Evolutionary conservation across 805 yeast genomes (phyloP).

Genomic region (Spathaspora gorwiae): DNA sequence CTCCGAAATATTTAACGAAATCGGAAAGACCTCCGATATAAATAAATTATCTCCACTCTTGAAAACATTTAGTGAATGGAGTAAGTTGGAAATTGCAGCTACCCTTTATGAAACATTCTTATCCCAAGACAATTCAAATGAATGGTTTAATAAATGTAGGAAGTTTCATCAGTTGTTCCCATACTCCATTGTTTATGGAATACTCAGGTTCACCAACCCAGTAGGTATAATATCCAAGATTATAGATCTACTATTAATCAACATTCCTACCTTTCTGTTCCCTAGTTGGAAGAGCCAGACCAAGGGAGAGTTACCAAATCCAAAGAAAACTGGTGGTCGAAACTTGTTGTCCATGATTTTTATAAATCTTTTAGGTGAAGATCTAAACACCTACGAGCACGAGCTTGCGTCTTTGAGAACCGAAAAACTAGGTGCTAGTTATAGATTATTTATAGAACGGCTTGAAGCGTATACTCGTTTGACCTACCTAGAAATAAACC

Average conservation of each 20-base stretch:
- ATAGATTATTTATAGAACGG: slow-evolving; percentile 19
- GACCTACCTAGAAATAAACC: slow-evolving; percentile 9
- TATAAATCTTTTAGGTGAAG: slow-evolving; percentile 69
- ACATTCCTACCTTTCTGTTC: slow-evolving; percentile 26
- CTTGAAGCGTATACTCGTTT: slow-evolving; percentile 21
- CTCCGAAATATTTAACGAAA: slow-evolving; percentile 57
- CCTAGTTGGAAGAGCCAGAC: slow-evolving; percentile 14
- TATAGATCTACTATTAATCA: slow-evolving; percentile 71
- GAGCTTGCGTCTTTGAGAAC: slow-evolving; percentile 45
- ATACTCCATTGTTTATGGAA: slow-evolving; percentile 68
- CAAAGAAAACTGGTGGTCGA: slow-evolving; percentile 16
- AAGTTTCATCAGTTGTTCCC: slow-evolving; percentile 78
- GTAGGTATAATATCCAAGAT: slow-evolving; percentile 74
- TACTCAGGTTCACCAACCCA: slow-evolving; percentile 82
- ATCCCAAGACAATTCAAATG: slow-evolving; percentile 78
- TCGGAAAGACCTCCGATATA: slow-evolving; percentile 51
- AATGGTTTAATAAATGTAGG: slow-evolving; percentile 64
- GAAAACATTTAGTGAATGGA: slow-evolving; percentile 72
- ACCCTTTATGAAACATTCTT: slow-evolving; percentile 76
- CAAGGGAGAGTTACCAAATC: slow-evolving; percentile 4
- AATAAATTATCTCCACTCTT: slow-evolving; percentile 62
- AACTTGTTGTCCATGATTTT: slow-evolving; percentile 67
- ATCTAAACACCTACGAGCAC: slow-evolving; percentile 57
- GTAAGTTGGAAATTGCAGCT: slow-evolving; percentile 77
- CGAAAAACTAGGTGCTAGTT: slow-evolving; percentile 27